Percentiles rank a stretch among this genome's conserved stretches.
Conservation (phyloP, 1,284 basidiomycete genomes). For the Termitomyces sp. region DNA sequence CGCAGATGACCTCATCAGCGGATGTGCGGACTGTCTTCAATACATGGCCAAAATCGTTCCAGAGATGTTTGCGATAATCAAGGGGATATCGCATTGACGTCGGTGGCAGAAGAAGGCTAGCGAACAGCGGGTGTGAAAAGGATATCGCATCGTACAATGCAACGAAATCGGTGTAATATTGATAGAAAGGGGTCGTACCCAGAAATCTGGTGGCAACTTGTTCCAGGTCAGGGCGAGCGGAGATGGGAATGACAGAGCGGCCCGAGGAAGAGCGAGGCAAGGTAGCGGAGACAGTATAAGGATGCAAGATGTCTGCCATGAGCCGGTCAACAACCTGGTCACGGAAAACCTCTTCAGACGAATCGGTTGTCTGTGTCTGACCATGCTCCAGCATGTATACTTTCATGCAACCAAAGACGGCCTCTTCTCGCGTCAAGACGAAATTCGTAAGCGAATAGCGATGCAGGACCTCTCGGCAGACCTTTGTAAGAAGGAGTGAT, state of each 20-base stretch:
- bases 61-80: slow-evolving; percentile 85
- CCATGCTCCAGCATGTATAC: slow-evolving; percentile 93
- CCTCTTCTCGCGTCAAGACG: slow-evolving; percentile 47
- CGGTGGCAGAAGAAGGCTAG: slow-evolving; percentile 72
- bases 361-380: slow-evolving; percentile 43
- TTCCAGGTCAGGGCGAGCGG: slow-evolving; percentile 45
- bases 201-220: slow-evolving; percentile 57
- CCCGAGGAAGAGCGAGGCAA: slow-evolving; percentile 4
- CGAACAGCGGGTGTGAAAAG: slow-evolving; percentile 78
- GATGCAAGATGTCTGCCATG: slow-evolving; percentile 58
- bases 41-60: slow-evolving; percentile 71
- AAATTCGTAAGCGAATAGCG: slow-evolving; percentile 37
- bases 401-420: slow-evolving; percentile 80
- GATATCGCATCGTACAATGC: slow-evolving; percentile 88
- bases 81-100: slow-evolving; percentile 69
- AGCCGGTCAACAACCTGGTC: slow-evolving; percentile 53
- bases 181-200: slow-evolving; percentile 81
- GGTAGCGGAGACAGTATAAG: slow-evolving; percentile 37
- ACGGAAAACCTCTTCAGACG: slow-evolving; percentile 65
- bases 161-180: slow-evolving; percentile 91
- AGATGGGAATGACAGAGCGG: slow-evolving; percentile 11
- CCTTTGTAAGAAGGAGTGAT: slow-evolving; percentile 51
- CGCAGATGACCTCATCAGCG: slow-evolving; percentile 41
- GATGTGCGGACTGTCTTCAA: slow-evolving; percentile 52
- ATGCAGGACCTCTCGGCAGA: slow-evolving; percentile 38